These are phyloP conservation scores for Leavenworthia alabamica DNA, from an alignment of 345 rosid genomes.

Conservation along the genomic window DNA sequence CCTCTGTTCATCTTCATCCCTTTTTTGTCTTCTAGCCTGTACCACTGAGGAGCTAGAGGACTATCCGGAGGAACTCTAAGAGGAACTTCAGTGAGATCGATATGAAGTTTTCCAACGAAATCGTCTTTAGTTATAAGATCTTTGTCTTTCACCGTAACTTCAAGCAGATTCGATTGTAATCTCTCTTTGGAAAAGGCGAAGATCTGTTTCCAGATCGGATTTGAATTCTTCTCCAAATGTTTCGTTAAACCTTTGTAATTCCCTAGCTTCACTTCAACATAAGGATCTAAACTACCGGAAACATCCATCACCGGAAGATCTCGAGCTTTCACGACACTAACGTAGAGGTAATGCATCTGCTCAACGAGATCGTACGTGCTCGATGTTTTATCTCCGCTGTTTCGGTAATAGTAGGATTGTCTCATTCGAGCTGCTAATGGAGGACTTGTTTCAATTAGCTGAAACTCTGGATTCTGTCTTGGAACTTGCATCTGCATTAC, in stretches of 20 bases:
- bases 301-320: constrained; percentile 82
- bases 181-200: constrained; percentile 90
- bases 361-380: constrained; percentile 88
- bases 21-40: constrained; percentile 56
- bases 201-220: constrained; percentile 84
- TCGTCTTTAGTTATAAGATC: constrained; percentile 69
- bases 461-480: constrained; percentile 56
- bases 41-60: constrained; percentile 97
- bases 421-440: constrained; percentile 68
- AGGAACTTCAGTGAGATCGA: constrained; percentile 73
- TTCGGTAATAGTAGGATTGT: constrained; percentile 37
- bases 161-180: constrained; percentile 64
- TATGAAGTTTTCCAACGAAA: constrained; percentile 49
- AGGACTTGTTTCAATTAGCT: constrained; percentile 71
- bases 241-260: constrained; percentile 80
- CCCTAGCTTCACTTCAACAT: constrained; percentile 89
- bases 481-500: constrained; percentile 65
- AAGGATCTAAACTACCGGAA: constrained; percentile 86
- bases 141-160: constrained; percentile 76
- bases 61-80: constrained; percentile 83
- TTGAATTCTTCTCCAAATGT: constrained; percentile 74
- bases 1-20: constrained; percentile 57
- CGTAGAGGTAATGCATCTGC: constrained; percentile 84
- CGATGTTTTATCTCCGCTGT: constrained; percentile 63
- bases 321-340: constrained; percentile 82